Evolutionary conservation across 495 filamentous ascomycete genomes (phyloP).

Genomic region (Penicillium taxi): DNA sequence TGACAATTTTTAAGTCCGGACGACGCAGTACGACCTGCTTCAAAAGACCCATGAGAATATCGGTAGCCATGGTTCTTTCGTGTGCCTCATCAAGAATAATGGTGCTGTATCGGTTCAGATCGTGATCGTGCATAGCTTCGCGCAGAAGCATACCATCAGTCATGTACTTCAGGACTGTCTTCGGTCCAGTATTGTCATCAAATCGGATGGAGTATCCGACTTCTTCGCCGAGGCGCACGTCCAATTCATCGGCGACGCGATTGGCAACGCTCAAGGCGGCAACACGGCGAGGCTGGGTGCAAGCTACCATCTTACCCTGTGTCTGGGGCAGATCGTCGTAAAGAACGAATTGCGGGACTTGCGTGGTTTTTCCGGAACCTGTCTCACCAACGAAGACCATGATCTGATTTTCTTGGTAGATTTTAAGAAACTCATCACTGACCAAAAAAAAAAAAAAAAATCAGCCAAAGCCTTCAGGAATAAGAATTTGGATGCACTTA

Average conservation of each 20-base stretch:
- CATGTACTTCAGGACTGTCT: constrained; percentile 98
- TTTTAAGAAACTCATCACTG: constrained; percentile 84
- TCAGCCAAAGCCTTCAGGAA: constrained; percentile 1
- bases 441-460: constrained; percentile 1
- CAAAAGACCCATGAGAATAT: constrained; percentile 90
- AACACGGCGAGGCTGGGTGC: constrained; percentile 95
- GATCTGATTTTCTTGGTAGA: constrained; percentile 89
- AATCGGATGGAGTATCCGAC: constrained; percentile 99
- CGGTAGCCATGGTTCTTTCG: constrained; percentile 90
- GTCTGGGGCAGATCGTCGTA: constrained; percentile 92
- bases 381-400: constrained; percentile 98
- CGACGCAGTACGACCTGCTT: constrained; percentile 75
- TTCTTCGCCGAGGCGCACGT: constrained; percentile 87
- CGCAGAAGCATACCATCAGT: constrained; percentile 98
- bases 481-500: constrained; percentile 30
- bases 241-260: constrained; percentile 95
- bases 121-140: constrained; percentile 96
- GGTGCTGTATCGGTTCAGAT: constrained; percentile 85
- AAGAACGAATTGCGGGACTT: constrained; percentile 96
- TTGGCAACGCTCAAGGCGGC: constrained; percentile 99
- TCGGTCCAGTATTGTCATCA: constrained; percentile 85
- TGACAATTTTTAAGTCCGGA: constrained; percentile 87
- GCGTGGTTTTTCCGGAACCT: constrained; percentile 97
- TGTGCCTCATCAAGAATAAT: constrained; percentile 99
- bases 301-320: constrained; percentile 81